Conservation (phyloP, 768 basidiomycete genomes). For the Boletus vinaceobasis region DNA sequence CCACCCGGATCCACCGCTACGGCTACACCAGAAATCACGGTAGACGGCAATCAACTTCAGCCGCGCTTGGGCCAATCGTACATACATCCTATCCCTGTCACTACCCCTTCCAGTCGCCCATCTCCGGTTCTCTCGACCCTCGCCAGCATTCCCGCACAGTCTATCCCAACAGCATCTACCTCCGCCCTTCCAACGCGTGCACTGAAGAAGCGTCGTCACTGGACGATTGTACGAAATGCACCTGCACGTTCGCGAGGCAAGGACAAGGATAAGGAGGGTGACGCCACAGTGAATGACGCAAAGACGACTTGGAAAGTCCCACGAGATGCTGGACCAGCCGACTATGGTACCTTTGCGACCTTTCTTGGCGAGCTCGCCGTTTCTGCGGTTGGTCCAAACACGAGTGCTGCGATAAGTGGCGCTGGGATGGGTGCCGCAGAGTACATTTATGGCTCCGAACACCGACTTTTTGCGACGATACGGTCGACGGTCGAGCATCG, state of each 20-base stretch:
- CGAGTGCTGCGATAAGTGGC: conserved; percentile 1
- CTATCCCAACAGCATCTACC: not conserved
- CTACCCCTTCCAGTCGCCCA: conserved; percentile 21
- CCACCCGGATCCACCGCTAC: conserved; percentile 35
- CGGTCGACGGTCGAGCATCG: conserved; percentile 35
- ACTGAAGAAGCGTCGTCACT: conserved; percentile 48
- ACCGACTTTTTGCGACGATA: conserved; percentile 33
- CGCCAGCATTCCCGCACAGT: not conserved
- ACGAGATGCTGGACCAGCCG: conserved; percentile 51
- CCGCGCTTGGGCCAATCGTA: conserved; percentile 2
- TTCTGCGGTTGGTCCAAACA: conserved; percentile 26
- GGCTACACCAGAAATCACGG: not conserved
- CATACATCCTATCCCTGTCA: conserved; percentile 27
- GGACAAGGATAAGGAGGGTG: conserved; percentile 45
- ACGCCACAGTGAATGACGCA: conserved; percentile 29
- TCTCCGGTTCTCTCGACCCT: conserved; percentile 15
- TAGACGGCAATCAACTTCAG: conserved; percentile 1
- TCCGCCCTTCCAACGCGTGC: not conserved
- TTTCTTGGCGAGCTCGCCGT: conserved; percentile 44
- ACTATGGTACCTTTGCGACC: conserved; percentile 61
- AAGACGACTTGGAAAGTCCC: conserved; percentile 41
- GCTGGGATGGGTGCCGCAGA: not conserved
- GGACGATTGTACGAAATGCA: conserved; percentile 55
- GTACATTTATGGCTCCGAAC: conserved; percentile 15
- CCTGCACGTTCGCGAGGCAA: conserved; percentile 45